A percentile compares a stretch with the other conserved stretches of the same genome.
Conservation (phyloP, 1,139 yeast species). For the Pichia sp. region DNA sequence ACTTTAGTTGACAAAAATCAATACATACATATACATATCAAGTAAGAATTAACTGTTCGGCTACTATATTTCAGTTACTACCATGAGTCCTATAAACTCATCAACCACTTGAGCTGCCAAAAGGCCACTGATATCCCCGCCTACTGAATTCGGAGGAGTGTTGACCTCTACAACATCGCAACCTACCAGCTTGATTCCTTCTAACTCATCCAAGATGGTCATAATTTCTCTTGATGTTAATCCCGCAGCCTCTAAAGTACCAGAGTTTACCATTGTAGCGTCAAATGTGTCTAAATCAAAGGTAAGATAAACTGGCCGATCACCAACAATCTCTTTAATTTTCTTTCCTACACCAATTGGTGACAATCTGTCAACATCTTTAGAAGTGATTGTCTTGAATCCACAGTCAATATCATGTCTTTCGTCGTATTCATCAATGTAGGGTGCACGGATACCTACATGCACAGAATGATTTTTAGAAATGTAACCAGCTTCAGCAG, state of each 20-base stretch:
- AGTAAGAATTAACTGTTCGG: too few relatives aligned
- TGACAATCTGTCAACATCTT: conserved; percentile 36
- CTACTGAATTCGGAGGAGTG: conserved; percentile 43
- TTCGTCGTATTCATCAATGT: conserved; percentile 34
- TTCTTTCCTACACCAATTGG: conserved; percentile 32
- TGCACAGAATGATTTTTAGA: conserved; percentile 38
- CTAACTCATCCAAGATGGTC: conserved; percentile 40
- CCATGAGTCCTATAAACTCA: conserved; percentile 41
- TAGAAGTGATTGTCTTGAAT: conserved; percentile 39
- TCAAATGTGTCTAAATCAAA: conserved; percentile 53
- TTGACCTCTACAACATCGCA: conserved; percentile 55
- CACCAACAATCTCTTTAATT: conserved; percentile 29
- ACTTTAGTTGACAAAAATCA: too few relatives aligned
- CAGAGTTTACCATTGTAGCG: conserved; percentile 49
- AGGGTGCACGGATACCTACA: conserved; percentile 51
- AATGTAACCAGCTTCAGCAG: conserved; percentile 49
- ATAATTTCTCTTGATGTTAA: conserved; percentile 44
- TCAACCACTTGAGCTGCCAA: conserved; percentile 51
- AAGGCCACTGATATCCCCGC: conserved; percentile 42
- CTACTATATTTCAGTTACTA: conserved; percentile 18
- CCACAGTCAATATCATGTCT: conserved; percentile 43
- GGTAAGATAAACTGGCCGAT: conserved; percentile 40
- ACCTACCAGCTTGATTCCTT: conserved; percentile 44
- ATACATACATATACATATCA: too few relatives aligned
- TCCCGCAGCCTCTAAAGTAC: conserved; percentile 52